Base-by-base conservation (phyloP, 208 protist species). In the Acanthamoeba royreba region DNA sequence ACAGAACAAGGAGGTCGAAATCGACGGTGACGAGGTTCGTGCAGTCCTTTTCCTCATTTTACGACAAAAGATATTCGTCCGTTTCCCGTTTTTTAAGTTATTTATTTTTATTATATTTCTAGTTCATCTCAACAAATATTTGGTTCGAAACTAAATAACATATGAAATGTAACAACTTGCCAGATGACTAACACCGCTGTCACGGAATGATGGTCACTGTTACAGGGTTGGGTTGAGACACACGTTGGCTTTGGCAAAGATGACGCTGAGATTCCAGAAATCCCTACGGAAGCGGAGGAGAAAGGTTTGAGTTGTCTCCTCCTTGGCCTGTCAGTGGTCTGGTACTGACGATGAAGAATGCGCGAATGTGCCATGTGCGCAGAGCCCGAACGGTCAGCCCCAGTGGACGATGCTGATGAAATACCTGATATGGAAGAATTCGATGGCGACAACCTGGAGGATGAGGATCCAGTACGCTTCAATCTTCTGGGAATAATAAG, bases 341-440 rank as follows among this genome's bases (percentile, higher is more conserved):
- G n/a, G n/a, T n/a, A n/a, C n/a, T n/a, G n/a, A n/a, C n/a, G n/a
- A n/a, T n/a, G n/a, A n/a, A n/a, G n/a, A n/a, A n/a, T n/a, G n/a
- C n/a, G n/a, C n/a, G n/a, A n/a, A n/a, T n/a, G n/a, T n/a, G n/a
- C n/a, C n/a, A n/a, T n/a, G n/a, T n/a, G n/a, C n/a, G 79, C 43
- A 88, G 79, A 35, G n/a, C 5, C 53, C 58, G 53, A 49, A 28
- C n/a, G 77, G 45, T 45, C 42, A 13, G 92, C 63, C 33, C 74
- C 69, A 31, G 95, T 95, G 40, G 93, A 94, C 28, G 94, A 94
- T 4, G 92, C 95, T n/a, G 94, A 95, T 52, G 93, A 97, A 9
- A 94, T 95, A 33, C 96, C 96, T 53, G 97, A 98, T 93, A 94
- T 98, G 94, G 96, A 97, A 31, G 96, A 97, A 46, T 95, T 95